Conservation (phyloP, 2,329 filamentous ascomycete species). For the Cladobotryum mycophilum region DNA sequence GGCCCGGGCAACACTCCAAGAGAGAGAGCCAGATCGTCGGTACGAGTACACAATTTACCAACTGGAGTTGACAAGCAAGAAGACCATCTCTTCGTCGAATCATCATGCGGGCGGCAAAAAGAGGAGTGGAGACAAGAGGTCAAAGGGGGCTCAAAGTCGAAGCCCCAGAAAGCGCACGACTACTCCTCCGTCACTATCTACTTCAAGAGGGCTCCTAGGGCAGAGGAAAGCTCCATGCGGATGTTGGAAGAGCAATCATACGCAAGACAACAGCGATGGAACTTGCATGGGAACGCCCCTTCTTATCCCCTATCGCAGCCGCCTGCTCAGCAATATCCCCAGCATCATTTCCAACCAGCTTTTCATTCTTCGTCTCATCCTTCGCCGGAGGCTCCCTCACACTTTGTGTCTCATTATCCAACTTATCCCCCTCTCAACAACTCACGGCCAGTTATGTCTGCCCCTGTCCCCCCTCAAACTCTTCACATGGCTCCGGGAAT, state of each 20-base stretch:
- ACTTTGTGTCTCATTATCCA: neutral
- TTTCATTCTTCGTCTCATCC: neutral
- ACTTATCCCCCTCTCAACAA: too few species aligned
- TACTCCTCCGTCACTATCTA: constrained; percentile 39
- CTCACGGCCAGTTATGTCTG: neutral
- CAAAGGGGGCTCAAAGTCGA: constrained; percentile 15
- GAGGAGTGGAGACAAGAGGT: constrained; percentile 12
- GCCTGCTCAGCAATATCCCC: neutral
- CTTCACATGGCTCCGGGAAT: too few species aligned
- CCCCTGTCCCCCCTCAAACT: neutral
- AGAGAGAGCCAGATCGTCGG: constrained; percentile 29
- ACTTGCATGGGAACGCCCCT: neutral
- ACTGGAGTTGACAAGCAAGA: constrained; percentile 34
- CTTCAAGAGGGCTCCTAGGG: constrained; percentile 36
- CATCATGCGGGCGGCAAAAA: constrained; percentile 14
- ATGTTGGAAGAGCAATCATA: constrained; percentile 21
- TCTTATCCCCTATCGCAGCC: neutral
- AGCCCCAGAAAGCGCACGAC: constrained; percentile 28
- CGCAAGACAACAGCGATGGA: neutral
- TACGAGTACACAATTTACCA: constrained; percentile 39
- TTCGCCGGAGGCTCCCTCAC: neutral
- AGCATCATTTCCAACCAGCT: neutral
- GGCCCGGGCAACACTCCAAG: constrained; percentile 29
- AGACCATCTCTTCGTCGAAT: constrained; percentile 15
- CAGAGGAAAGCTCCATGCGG: constrained; percentile 23